A percentile compares a stretch with the other conserved stretches of the same genome.
phyloP scores from a whole-genome alignment of 2,329 filamentous ascomycete species.

The Aureobasidium sp. region DNA sequence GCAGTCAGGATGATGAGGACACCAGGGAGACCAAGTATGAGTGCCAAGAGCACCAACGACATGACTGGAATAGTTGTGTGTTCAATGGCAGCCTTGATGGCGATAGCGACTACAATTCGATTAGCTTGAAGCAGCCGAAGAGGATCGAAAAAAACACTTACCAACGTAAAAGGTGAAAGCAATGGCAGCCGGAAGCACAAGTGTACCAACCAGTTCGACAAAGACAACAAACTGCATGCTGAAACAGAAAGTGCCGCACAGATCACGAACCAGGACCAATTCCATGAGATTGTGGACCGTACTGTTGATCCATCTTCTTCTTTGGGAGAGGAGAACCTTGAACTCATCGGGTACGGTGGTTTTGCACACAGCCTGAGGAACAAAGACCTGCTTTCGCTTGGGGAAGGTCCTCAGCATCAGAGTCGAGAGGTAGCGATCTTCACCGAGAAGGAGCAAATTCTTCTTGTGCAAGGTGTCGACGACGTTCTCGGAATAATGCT shows the following conservation, averaged over 20 bases:
- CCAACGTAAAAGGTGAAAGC: constrained; percentile 93
- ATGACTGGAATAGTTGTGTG: constrained; percentile 64
- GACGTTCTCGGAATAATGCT: constrained; percentile 98
- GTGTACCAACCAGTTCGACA: constrained; percentile 86
- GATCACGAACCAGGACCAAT: constrained; percentile 84
- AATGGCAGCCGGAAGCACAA: constrained; percentile 92
- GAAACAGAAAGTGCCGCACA: constrained; percentile 99
- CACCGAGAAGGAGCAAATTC: constrained; percentile 82
- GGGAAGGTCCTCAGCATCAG: constrained; percentile 98
- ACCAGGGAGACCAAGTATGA: constrained; percentile 90
- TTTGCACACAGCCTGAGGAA: constrained; percentile 98
- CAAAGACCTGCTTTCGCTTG: constrained; percentile 97
- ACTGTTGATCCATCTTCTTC: constrained; percentile 98
- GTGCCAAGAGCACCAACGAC: constrained; percentile 74
- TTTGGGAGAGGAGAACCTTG: constrained; percentile 83
- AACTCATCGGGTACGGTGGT: constrained; percentile 93
- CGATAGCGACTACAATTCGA: constrained; percentile 59
- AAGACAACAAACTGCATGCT: constrained; percentile 99
- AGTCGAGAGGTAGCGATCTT: constrained; percentile 91
- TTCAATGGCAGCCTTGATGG: constrained; percentile 58
- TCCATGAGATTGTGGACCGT: constrained; percentile 99
- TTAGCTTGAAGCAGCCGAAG: constrained; percentile 18
- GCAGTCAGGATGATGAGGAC: constrained; percentile 89
- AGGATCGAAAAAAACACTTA: constrained; percentile 41
- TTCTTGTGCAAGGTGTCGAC: constrained; percentile 98